phyloP scores from a whole-genome alignment of 2,329 filamentous ascomycete species.

The Pseudopyricularia cyperi region DNA sequence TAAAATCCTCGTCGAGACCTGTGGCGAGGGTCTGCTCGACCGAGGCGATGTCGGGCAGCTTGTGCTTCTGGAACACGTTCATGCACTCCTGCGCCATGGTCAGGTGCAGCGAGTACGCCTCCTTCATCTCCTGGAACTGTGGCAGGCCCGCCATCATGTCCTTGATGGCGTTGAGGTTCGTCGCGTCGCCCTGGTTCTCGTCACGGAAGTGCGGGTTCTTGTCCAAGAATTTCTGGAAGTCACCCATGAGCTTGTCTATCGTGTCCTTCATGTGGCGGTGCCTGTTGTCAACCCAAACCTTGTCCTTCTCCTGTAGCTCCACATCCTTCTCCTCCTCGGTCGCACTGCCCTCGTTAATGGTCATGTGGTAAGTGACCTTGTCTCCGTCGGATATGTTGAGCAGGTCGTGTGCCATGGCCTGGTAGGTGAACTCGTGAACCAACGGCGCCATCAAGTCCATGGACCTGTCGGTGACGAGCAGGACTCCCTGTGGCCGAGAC shows the following conservation, averaged over 20 bases:
- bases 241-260: conserved; percentile 80
- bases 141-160: conserved; percentile 94
- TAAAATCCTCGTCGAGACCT: conserved; percentile 82
- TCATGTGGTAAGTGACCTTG: conserved; percentile 73
- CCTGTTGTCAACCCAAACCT: conserved; percentile 88
- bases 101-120: conserved; percentile 85
- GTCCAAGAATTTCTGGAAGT: conserved; percentile 84
- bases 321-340: conserved; percentile 76
- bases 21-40: conserved; percentile 87
- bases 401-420: conserved; percentile 94
- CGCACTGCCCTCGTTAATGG: conserved; percentile 58
- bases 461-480: conserved; percentile 80
- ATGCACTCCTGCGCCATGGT: conserved; percentile 97
- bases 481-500: conserved; percentile 63
- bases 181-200: conserved; percentile 46
- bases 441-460: conserved; percentile 86
- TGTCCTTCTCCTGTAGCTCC: conserved; percentile 82
- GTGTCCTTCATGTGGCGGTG: conserved; percentile 98
- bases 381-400: conserved; percentile 79
- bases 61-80: conserved; percentile 77
- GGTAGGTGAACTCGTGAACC: conserved; percentile 94
- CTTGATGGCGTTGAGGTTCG: conserved; percentile 80
- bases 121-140: conserved; percentile 91
- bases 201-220: conserved; percentile 81
- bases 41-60: conserved; percentile 74